Evolutionary conservation across 140 eudicot genomes (phyloP), one percentile per base, ranked within the genome.

Genomic region (Ambrosia hybrid): DNA sequence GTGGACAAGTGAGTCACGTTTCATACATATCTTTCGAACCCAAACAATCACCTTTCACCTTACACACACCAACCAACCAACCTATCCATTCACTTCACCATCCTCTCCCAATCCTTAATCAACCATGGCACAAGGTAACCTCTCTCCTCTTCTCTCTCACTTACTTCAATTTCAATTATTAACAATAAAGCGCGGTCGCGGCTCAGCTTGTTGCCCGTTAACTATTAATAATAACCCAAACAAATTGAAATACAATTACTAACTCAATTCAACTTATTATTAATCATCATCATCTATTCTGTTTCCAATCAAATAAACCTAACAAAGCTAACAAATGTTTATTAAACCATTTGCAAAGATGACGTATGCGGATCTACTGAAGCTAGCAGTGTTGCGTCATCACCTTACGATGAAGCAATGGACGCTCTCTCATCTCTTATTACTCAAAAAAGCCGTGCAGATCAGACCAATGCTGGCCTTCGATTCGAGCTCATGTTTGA

Each of bases 371-470:
- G 78, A 79, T 78, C 86, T 62, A 10, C 12, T 38, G 67, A 79
- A 36, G n/a, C 80, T 39, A 52, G 38, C 0, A 57, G 69, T 12
- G 63, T 51, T 65, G 9, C 9, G 26, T 21, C 26, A 5, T 78
- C 87, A 26, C 59, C 86, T 12, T 94, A 90, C 57, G 97, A 94
- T 41, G 99, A 88, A 81, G 97, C 99, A 72, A 90, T 94, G 99
- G 90, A 84, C 51, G 97, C 96, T n/a, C 73, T 94, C 51, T 90
- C 99, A n/a, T 94, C 99, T 59, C 81, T 94, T 62, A 94, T 94
- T 26, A 86, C 97, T 0, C 90, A 91, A 56, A 96, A 96, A 36
- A 86, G 79, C 74, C 99, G 99, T 60, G 97, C 97, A 6, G 96
- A 94, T 81, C 78, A 77, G 68, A 83, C 75, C 71, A 94, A 91